A percentile compares a stretch with the other conserved stretches of the same genome.
Evolutionary conservation across 169 alveolate species (phyloP).

Genomic region (Plasmodium knowlesi): DNA sequence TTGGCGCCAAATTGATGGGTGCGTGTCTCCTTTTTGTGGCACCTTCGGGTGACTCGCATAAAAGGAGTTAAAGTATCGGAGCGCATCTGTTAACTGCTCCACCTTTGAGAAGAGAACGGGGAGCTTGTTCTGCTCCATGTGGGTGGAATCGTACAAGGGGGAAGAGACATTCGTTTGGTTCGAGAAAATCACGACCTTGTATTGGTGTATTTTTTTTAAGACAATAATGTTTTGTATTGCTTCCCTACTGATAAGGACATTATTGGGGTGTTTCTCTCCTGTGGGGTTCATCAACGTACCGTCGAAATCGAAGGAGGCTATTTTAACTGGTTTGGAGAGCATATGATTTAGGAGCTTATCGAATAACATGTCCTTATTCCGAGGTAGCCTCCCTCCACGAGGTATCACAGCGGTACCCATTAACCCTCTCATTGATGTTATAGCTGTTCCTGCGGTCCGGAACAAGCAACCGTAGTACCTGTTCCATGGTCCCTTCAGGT

Average conservation of each 20-base stretch:
- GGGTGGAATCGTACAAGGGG: background rate
- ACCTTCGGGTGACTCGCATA: background rate
- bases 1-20: background rate
- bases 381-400: background rate
- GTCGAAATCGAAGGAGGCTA: conserved; percentile 54
- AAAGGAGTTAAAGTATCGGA: conserved; percentile 6
- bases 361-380: background rate
- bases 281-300: conserved; percentile 22
- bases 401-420: background rate
- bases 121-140: background rate
- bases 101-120: conserved; percentile 30
- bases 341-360: background rate
- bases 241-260: background rate
- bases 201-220: background rate
- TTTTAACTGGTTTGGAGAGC: conserved; percentile 23
- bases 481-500: conserved; percentile 16
- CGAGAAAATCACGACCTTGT: conserved; percentile 23
- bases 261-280: conserved; percentile 13
- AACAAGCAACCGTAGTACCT: conserved; percentile 38
- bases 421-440: background rate
- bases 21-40: background rate
- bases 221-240: background rate
- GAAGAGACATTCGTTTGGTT: conserved; percentile 56
- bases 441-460: background rate
- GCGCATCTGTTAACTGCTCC: background rate